A percentile compares a stretch with the other conserved stretches of the same genome.
Conservation (phyloP, 2,329 filamentous ascomycete species). For the Ophiostoma himal-ulmi region DNA sequence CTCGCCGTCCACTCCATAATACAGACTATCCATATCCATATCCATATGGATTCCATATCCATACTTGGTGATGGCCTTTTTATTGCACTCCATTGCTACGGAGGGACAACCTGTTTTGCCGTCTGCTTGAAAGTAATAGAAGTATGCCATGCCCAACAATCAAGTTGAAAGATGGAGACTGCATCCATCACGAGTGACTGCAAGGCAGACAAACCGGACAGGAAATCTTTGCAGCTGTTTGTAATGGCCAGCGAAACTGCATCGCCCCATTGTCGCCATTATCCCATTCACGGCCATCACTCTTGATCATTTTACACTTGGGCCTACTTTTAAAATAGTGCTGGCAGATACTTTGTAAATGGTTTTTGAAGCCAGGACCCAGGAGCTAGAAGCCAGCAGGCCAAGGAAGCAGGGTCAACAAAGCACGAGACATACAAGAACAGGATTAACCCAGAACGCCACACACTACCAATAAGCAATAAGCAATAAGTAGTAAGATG, state of each 20-base stretch:
- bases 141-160: background rate
- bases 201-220: background rate
- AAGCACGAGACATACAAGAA: slow-evolving; percentile 3
- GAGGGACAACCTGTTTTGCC: slow-evolving; percentile 8
- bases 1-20: background rate
- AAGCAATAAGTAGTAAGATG: background rate
- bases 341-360: no score
- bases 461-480: background rate
- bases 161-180: background rate
- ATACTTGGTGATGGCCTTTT: background rate
- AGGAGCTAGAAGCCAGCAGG: background rate
- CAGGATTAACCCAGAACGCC: slow-evolving; percentile 8
- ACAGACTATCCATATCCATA: background rate
- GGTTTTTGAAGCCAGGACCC: no score
- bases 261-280: background rate
- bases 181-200: background rate
- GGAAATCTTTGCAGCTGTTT: no score
- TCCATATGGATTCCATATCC: background rate
- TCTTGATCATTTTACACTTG: background rate
- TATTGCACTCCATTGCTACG: background rate
- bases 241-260: background rate
- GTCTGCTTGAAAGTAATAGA: background rate
- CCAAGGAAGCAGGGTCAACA: background rate
- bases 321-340: no score
- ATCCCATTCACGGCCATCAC: background rate